Conservation (phyloP, 768 basidiomycete genomes). For the Leccinum longicurvipes region DNA sequence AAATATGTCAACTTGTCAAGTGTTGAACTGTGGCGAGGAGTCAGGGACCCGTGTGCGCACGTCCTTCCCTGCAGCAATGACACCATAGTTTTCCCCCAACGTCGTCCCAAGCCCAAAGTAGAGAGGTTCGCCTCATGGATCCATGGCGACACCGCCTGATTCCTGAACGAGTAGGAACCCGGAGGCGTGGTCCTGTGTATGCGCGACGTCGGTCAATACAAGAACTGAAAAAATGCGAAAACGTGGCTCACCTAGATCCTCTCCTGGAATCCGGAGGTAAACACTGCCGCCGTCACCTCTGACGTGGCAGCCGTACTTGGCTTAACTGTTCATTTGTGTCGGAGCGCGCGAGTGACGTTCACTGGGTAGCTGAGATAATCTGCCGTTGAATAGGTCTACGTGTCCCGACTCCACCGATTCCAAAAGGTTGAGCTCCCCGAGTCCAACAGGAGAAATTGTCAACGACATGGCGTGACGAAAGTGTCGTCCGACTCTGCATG, state of each 20-base stretch:
- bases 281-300: conserved; percentile 84
- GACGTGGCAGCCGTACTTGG: conserved; percentile 86
- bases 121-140: conserved; percentile 73
- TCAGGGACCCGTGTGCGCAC: conserved; percentile 65
- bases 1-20: conserved; percentile 30
- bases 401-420: conserved; percentile 94
- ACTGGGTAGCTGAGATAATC: conserved; percentile 66
- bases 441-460: conserved; percentile 41
- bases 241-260: conserved; percentile 85
- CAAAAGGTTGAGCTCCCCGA: conserved; percentile 61
- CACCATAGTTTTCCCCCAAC: conserved; percentile 81
- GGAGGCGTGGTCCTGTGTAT: conserved; percentile 79
- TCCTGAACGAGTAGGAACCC: conserved; percentile 83
- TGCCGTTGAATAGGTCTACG: conserved; percentile 83
- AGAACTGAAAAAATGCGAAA: too few species aligned
- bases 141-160: conserved; percentile 84
- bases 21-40: conserved; percentile 73
- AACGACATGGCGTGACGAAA: conserved; percentile 50
- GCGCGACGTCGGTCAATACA: neutral
- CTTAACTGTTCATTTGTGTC: conserved; percentile 92
- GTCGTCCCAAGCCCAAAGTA: conserved; percentile 88
- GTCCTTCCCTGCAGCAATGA: conserved; percentile 77
- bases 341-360: conserved; percentile 62
- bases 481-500: conserved; percentile 48
- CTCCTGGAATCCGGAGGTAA: conserved; percentile 76